Evolutionary conservation across 306 rosid genomes (phyloP).

Genomic region (Lagenaria siceraria): DNA sequence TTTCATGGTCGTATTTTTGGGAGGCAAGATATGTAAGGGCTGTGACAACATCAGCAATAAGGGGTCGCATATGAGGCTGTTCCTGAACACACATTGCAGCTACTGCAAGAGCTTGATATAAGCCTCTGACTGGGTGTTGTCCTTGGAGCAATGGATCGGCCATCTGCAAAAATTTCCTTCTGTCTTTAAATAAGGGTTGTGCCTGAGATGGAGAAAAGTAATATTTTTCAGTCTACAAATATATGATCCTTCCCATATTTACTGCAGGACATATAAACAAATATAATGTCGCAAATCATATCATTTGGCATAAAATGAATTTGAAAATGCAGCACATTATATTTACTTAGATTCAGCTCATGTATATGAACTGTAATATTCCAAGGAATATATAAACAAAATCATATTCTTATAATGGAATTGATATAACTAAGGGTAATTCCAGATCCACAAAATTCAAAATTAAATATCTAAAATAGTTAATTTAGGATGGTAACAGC

Average conservation of each 20-base stretch:
- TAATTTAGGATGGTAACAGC: background rate
- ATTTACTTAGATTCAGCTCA: background rate
- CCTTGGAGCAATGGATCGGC: constrained; percentile 46
- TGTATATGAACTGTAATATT: background rate
- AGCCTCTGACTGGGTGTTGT: constrained; percentile 44
- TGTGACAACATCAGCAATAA: constrained; percentile 43
- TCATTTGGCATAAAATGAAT: background rate
- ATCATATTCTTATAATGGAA: background rate
- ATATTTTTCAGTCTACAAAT: background rate
- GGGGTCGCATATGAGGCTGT: constrained; percentile 47
- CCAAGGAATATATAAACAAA: background rate
- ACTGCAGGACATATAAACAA: background rate
- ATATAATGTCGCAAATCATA: background rate
- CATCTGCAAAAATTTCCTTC: constrained; percentile 36
- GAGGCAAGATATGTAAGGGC: constrained; percentile 46
- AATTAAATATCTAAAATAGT: background rate
- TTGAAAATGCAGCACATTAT: background rate
- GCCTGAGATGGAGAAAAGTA: constrained; percentile 26
- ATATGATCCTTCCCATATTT: background rate
- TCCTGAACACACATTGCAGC: constrained; percentile 61
- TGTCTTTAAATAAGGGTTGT: constrained; percentile 39
- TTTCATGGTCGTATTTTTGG: constrained; percentile 28
- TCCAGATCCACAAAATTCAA: background rate
- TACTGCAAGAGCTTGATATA: constrained; percentile 48
- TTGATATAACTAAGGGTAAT: background rate